Evolutionary conservation across 2,329 filamentous ascomycete genomes (phyloP), one percentile per base, ranked within the genome.

Genomic region (Aspergillus sp.): DNA sequence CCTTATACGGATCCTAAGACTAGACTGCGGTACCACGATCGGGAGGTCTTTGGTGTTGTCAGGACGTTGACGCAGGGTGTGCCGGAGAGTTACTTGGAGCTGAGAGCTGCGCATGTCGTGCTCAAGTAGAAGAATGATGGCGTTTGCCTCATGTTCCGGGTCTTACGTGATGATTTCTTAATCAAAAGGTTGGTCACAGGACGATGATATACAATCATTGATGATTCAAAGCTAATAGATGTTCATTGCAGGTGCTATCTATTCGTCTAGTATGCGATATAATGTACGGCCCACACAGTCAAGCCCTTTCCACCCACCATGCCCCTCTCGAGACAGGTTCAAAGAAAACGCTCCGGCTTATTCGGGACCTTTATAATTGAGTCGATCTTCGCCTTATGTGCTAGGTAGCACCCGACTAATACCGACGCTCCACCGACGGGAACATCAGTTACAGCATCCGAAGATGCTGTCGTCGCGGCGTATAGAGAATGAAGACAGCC

Each of bases 271-370:
- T 55, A 54, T 49, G 22, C 51, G 50, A 26, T 64, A 57, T 52
- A 51, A 85, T 94, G 90, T 95, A 79, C 82, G 90, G 89, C 85
- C 90, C 88, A 86, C 90, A 90, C 91, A 96, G 91, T 96, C 93
- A 96, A 96, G 86, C 91, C 82, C 84, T 88, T 86, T 89, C 91
- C 90, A 96, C 87, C 88, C 91, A 90, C 87, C 87, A 82, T 79
- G 76, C 76, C 82, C 86, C 90, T 96, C 80, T 96, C 90, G 81
- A 85, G 80, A 81, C 82, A 83, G 87, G 87, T 88, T 91, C 85
- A 88, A 42, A 93, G 87, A 88, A 89, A 88, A 86, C 86, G 91
- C 92, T 96, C 93, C 93, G 92, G 93, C 93, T 97, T 96, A 96
- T 95, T 96, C 89, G 91, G 89, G 90, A 91, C 91, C 90, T 72